A percentile compares a stretch with the other conserved stretches of the same genome.
Conservation (phyloP, 345 rosid genomes). For the Gossypium anomalum region DNA sequence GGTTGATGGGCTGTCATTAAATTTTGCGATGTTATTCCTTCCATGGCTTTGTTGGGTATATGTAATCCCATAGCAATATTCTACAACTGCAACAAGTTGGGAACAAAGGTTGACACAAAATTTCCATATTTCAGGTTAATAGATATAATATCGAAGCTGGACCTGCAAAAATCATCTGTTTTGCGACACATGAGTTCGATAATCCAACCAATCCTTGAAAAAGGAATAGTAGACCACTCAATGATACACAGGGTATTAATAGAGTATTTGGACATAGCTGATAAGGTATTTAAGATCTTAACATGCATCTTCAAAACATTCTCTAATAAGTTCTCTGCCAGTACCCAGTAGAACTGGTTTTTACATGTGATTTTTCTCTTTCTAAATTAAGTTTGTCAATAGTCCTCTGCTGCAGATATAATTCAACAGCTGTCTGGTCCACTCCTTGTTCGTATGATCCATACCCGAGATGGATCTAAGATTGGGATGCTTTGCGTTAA, state of each 20-base stretch:
- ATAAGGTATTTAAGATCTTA: slow-evolving; percentile 48
- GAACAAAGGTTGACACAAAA: not conserved
- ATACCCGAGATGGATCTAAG: slow-evolving; percentile 88
- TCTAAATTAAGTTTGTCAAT: slow-evolving; percentile 24
- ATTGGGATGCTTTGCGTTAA: slow-evolving; percentile 78
- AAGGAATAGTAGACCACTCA: slow-evolving; percentile 87
- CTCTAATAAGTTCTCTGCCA: slow-evolving; percentile 7
- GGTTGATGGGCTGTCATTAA: not conserved
- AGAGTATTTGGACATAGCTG: slow-evolving; percentile 79
- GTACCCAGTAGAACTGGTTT: not conserved
- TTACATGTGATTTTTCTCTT: not conserved
- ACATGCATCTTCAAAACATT: not conserved
- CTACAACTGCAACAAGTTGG: not conserved
- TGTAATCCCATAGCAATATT: not conserved
- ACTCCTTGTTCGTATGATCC: slow-evolving; percentile 88
- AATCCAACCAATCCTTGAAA: slow-evolving; percentile 88
- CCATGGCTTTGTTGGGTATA: not conserved
- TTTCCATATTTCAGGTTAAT: slow-evolving; percentile 49
- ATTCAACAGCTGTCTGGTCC: slow-evolving; percentile 75
- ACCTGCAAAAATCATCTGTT: slow-evolving; percentile 68
- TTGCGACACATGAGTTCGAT: slow-evolving; percentile 64
- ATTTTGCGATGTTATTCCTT: not conserved
- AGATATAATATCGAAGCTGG: slow-evolving; percentile 70
- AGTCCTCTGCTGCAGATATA: slow-evolving; percentile 79
- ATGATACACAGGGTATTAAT: slow-evolving; percentile 69